Base-by-base conservation (phyloP, 805 yeast genomes). In the Phaffomyces thermotolerans region DNA sequence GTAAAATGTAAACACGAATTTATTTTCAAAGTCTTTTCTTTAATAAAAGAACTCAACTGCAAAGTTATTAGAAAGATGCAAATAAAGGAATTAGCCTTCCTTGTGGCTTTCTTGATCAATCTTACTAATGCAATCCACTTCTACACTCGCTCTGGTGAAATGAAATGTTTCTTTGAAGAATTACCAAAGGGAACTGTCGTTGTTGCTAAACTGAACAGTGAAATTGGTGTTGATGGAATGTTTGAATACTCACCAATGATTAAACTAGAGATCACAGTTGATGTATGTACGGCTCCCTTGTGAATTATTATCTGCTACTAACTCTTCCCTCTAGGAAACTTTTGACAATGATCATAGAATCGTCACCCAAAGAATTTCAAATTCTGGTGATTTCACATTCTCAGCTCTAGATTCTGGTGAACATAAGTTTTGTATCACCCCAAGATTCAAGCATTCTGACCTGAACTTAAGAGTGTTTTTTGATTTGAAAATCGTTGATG, bases 311-410 rank as follows among this genome's bases (percentile, higher is more conserved):
- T 6, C 13, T 12, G 14, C 6, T 27, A 42, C 40, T 38, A 34
- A 34, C 42, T 29, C 6, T 25, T 6, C 7, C 6, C 12, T 13
- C 8, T 59, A 69, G 57, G 93, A 85, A 64, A 76, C 84, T 4
- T 90, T 90, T 56, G 95, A 88, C 65, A 79, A 81, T 59, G 76
- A 84, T 63, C 91, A 90, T 63, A 71, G 81, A 46, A 95, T 88
- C 23, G 81, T 80, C 32, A 63, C 71, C 47, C 95, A 87, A 62
- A 77, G 71, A 56, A 77, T 80, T 24, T 52, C 72, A 3, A 67
- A 85, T 12, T 64, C 62, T 34, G 85, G 88, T 14, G 81, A 81
- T 48, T 84, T 87, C 63, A 73, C 89, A 27, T 89, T 86, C 69
- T 82, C 90, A 12, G 84, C 96, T 1, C 66, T 79, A 37, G 95